Evolutionary conservation across 1,284 basidiomycete species (phyloP).

Genomic region (Ceratobasidium papillatum): DNA sequence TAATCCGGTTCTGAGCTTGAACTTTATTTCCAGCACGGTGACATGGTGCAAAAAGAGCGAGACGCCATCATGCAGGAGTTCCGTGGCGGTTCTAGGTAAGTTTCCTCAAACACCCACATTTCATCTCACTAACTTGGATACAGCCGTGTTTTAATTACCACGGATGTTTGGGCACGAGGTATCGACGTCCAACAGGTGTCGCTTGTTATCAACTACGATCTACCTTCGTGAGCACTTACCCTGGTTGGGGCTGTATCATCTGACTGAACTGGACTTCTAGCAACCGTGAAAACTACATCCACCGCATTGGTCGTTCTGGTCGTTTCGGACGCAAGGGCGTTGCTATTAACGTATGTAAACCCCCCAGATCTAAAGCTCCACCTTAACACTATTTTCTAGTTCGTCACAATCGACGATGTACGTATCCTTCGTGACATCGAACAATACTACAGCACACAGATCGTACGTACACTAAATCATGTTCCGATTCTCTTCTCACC

Average conservation of each 20-base stretch:
- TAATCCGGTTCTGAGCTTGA: background rate
- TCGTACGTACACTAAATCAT: slow-evolving; percentile 60
- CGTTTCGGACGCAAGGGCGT: slow-evolving; percentile 96
- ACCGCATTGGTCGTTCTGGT: slow-evolving; percentile 95
- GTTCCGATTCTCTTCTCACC: slow-evolving; percentile 35
- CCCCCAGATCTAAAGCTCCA: slow-evolving; percentile 45
- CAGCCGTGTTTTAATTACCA: slow-evolving; percentile 93
- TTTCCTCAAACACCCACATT: slow-evolving; percentile 45
- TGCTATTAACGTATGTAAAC: slow-evolving; percentile 76
- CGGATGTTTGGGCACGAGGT: slow-evolving; percentile 98
- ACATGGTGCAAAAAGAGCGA: slow-evolving; percentile 98
- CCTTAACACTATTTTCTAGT: slow-evolving; percentile 59
- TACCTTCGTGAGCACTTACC: slow-evolving; percentile 75
- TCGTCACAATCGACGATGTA: slow-evolving; percentile 90
- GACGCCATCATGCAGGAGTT: slow-evolving; percentile 99
- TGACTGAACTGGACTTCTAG: slow-evolving; percentile 54
- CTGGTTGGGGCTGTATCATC: background rate
- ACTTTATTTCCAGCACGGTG: slow-evolving; percentile 71
- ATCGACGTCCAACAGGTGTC: slow-evolving; percentile 99
- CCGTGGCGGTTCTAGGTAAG: slow-evolving; percentile 90
- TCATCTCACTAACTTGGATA: slow-evolving; percentile 3
- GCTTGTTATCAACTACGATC: slow-evolving; percentile 97
- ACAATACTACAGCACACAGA: slow-evolving; percentile 89
- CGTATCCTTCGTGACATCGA: slow-evolving; percentile 90
- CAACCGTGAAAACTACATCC: slow-evolving; percentile 97